Evolutionary conservation across 2,329 filamentous ascomycete species (phyloP), one percentile per base, ranked within the genome.

Genomic region (Nothomitra cinnamomea): DNA sequence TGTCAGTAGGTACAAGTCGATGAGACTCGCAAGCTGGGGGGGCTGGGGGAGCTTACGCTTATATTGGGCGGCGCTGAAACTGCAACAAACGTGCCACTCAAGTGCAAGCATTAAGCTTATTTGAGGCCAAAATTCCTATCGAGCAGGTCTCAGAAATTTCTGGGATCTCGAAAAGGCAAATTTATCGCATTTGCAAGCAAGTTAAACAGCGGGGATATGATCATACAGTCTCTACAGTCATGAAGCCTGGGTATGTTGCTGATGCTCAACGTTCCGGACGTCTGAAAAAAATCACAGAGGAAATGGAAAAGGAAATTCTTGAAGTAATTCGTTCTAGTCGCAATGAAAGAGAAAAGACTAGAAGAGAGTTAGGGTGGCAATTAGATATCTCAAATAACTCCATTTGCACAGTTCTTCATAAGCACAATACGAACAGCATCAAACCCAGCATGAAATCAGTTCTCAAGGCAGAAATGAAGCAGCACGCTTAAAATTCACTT

Each of bases 251-350:
- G 17, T 51, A 32, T 21, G 19, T 51, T 5, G 21, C 15, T 5
- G 48, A 51, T 21, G 3, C 21, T 24, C 15, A 19, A 2, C 15
- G 48, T 35, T 35, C 13, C 7, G 48, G 48, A n/a, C 48, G 48
- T 32, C 22, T 15, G 7, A 38, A 51, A 15, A 38, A 35, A 21
- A 38, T 51, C 3, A 19, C 25, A 17, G 4, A 51, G 15, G 48
- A 51, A 17, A 32, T 35, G 48, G 48, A 51, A 38, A 51, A 51
- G 15, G 48, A 51, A 15, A 51, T 51, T 3, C 19, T 51, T 5
- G 15, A 51, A 15, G 25, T 22, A 12, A 24, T 51, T 3, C 48
- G 48, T 22, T 21, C 21, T 8, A 45, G 6, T 21, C 41, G 41
- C 5, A 21, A 8, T 2, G 41, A 22, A 45, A 8, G 41, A 21